Percentiles rank a stretch among this genome's conserved stretches.
phyloP scores from a whole-genome alignment of 1,139 yeast species.

The Saccharomycopsis phalli region DNA sequence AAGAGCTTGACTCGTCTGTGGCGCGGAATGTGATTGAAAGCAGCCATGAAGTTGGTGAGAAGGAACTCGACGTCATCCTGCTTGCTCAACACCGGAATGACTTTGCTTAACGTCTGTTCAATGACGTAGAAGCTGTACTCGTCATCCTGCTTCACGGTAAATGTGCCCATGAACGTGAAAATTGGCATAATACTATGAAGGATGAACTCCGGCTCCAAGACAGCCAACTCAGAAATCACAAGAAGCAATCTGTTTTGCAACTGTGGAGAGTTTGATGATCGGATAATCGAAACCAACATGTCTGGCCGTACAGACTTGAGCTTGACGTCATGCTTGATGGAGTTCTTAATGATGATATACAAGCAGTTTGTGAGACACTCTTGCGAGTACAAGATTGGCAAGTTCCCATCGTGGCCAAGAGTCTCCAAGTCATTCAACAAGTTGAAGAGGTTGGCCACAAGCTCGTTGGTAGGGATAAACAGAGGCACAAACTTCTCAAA shows the following conservation, averaged over 20 bases:
- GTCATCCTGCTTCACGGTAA: slow-evolving; percentile 92
- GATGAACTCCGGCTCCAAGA: slow-evolving; percentile 83
- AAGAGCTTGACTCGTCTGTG: slow-evolving; percentile 88
- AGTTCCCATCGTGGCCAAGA: slow-evolving; percentile 80
- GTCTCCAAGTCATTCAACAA: slow-evolving; percentile 80
- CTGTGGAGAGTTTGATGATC: slow-evolving; percentile 87
- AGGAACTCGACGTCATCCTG: slow-evolving; percentile 72
- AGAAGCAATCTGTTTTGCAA: slow-evolving; percentile 82
- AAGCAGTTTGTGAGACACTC: slow-evolving; percentile 85
- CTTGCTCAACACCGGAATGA: slow-evolving; percentile 70
- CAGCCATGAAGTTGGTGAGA: slow-evolving; percentile 81
- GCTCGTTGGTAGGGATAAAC: slow-evolving; percentile 38
- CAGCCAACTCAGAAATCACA: slow-evolving; percentile 80
- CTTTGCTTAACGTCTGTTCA: slow-evolving; percentile 83
- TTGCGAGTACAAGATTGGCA: slow-evolving; percentile 86
- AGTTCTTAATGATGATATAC: slow-evolving; percentile 54
- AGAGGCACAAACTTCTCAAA: slow-evolving; percentile 41
- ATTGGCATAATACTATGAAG: slow-evolving; percentile 98
- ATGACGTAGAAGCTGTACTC: slow-evolving; percentile 89
- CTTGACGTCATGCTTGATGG: slow-evolving; percentile 32
- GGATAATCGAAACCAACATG: slow-evolving; percentile 79
- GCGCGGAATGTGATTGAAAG: slow-evolving; percentile 91
- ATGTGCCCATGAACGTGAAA: slow-evolving; percentile 98
- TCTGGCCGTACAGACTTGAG: slow-evolving; percentile 71
- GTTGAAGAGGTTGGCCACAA: slow-evolving; percentile 53